Evolutionary conservation across 1,284 basidiomycete species (phyloP).

Genomic region (Irpex sp.): DNA sequence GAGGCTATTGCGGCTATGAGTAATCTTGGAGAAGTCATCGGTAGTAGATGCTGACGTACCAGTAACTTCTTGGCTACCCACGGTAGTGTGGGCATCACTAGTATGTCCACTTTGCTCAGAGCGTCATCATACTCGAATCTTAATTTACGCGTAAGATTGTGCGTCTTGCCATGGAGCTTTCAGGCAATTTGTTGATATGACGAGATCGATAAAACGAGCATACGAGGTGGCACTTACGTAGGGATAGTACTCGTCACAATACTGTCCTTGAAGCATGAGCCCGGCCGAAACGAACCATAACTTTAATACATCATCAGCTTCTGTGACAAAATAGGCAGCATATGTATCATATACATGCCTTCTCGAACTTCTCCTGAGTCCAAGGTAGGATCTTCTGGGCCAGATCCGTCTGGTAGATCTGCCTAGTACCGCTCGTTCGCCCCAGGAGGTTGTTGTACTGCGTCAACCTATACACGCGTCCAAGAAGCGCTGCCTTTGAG

Average conservation of each 20-base stretch:
- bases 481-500: conserved; percentile 11
- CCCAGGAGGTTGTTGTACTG: conserved; percentile 16
- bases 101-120: conserved; percentile 33
- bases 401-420: conserved; percentile 34
- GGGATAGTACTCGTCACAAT: conserved; percentile 26
- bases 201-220: too few relatives aligned
- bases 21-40: too few relatives aligned
- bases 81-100: conserved; percentile 40
- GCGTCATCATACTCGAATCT: conserved; percentile 33
- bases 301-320: not conserved
- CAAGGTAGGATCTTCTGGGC: conserved; percentile 32
- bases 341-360: conserved; percentile 14
- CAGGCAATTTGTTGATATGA: not conserved
- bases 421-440: conserved; percentile 19
- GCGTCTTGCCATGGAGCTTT: conserved; percentile 29
- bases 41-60: conserved; percentile 6
- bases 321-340: not conserved
- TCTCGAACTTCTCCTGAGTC: conserved; percentile 35
- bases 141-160: conserved; percentile 37
- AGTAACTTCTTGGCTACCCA: conserved; percentile 20
- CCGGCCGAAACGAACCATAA: conserved; percentile 16
- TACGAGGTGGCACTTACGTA: conserved; percentile 11
- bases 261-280: conserved; percentile 19
- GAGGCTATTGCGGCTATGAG: not conserved
- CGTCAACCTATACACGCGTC: conserved; percentile 14